These are phyloP conservation scores for Atkinsonella hypoxylon DNA, from an alignment of 2,329 filamentous ascomycete genomes.

Conservation along the genomic window DNA sequence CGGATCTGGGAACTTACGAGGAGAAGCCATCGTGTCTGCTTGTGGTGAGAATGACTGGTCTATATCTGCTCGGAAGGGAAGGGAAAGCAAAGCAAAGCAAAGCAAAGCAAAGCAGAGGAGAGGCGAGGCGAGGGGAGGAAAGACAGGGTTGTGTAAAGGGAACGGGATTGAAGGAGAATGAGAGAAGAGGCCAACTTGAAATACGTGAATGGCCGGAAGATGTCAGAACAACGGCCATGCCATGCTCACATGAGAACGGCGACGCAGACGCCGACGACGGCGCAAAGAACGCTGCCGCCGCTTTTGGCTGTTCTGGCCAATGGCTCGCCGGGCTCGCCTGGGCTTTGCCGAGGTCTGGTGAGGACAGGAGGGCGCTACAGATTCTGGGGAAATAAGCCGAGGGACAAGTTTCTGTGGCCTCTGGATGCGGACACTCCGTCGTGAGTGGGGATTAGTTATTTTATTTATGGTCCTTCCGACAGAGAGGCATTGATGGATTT, in stretches of 20 bases:
- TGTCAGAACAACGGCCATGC: neutral
- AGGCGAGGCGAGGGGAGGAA: neutral
- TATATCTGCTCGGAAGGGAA: too few relatives aligned
- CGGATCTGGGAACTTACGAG: constrained; percentile 9
- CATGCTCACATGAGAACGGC: constrained; percentile 1
- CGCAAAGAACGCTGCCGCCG: neutral
- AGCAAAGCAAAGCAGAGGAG: too few relatives aligned
- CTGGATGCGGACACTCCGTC: neutral
- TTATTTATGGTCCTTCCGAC: too few relatives aligned
- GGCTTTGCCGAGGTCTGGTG: constrained; percentile 6
- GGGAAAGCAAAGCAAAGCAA: too few relatives aligned
- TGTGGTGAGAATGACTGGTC: too few relatives aligned
- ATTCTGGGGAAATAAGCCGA: constrained; percentile 5
- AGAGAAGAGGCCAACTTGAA: neutral
- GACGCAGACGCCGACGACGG: neutral
- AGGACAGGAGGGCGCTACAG: neutral
- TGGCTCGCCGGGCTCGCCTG: neutral
- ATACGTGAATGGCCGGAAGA: neutral
- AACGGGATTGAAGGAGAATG: neutral
- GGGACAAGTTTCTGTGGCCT: neutral
- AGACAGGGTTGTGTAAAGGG: neutral
- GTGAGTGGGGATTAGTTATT: neutral
- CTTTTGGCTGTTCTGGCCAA: constrained; percentile 1
- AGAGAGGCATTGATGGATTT: too few relatives aligned
- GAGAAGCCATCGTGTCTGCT: constrained; percentile 6